Evolutionary conservation across 2,329 filamentous ascomycete genomes (phyloP).

Genomic region (Microdochium nivale): DNA sequence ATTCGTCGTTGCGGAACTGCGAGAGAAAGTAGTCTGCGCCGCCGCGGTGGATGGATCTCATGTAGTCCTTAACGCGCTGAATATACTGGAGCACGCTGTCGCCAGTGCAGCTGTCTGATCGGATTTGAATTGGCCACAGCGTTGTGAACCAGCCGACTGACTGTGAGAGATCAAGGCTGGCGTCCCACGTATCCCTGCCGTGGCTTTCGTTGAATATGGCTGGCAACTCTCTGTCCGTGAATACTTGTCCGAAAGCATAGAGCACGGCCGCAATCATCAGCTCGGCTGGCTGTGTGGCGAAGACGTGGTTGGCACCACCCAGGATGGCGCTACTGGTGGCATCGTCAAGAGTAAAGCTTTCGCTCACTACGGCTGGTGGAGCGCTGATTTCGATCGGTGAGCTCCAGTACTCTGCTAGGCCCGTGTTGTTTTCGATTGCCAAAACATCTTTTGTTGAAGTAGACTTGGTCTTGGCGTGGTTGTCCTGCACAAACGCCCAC

Average conservation of each 20-base stretch:
- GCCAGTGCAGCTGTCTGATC: not conserved
- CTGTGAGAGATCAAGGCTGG: conserved; percentile 6
- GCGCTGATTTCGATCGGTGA: not conserved
- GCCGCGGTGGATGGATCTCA: not conserved
- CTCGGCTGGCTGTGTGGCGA: not conserved
- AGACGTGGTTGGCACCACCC: not conserved
- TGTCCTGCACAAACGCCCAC: not conserved
- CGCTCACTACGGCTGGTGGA: not conserved
- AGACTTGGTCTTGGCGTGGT: not conserved
- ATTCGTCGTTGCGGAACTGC: not conserved
- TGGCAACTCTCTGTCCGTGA: not conserved
- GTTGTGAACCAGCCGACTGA: not conserved
- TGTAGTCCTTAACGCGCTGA: not conserved
- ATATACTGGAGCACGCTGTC: not conserved
- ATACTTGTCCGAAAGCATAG: not conserved
- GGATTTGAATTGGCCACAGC: not conserved
- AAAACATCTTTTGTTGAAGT: not conserved
- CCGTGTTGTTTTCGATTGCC: not conserved
- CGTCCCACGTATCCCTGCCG: not conserved
- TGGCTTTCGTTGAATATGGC: not conserved
- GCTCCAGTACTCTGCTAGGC: not conserved
- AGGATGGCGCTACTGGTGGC: not conserved
- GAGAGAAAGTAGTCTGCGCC: not conserved
- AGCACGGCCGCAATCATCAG: not conserved
- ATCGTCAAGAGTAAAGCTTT: not conserved